Evolutionary conservation across 768 basidiomycete genomes (phyloP).

Genomic region (Peribolospora kevripleyi): DNA sequence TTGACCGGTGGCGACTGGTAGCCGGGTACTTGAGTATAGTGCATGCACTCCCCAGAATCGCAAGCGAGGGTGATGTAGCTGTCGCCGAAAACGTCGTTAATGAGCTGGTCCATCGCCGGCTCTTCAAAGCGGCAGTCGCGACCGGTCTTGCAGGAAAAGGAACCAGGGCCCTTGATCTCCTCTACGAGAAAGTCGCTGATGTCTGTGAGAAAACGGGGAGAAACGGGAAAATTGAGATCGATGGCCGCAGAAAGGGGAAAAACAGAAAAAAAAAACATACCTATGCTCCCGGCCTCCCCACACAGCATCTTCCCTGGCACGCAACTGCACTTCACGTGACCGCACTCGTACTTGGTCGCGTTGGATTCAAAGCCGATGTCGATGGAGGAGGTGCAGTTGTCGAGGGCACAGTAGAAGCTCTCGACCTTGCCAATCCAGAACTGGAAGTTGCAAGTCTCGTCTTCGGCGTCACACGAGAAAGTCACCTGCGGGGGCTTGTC

Average conservation of each 20-base stretch:
- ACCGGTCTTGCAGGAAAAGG: constrained; percentile 50
- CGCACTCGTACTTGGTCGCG: constrained; percentile 50
- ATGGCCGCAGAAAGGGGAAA: not conserved
- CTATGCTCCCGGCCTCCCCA: constrained; percentile 79
- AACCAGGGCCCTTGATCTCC: constrained; percentile 71
- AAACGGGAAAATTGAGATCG: not conserved
- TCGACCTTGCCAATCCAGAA: constrained; percentile 93
- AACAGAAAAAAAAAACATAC: constrained; percentile 26
- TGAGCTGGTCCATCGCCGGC: constrained; percentile 85
- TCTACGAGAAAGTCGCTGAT: constrained; percentile 80
- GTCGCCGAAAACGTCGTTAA: constrained; percentile 83
- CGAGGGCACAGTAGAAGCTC: constrained; percentile 80
- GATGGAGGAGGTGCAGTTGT: constrained; percentile 34
- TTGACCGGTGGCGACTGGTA: constrained; percentile 44
- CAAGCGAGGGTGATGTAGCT: constrained; percentile 66
- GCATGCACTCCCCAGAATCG: constrained; percentile 74
- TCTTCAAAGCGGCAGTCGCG: constrained; percentile 75
- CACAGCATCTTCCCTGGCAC: constrained; percentile 87
- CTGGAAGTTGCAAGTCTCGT: constrained; percentile 64
- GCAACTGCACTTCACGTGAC: constrained; percentile 67
- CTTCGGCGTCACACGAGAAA: constrained; percentile 53
- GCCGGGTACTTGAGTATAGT: constrained; percentile 84
- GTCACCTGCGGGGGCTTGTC: constrained; percentile 84
- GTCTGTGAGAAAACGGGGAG: constrained; percentile 27
- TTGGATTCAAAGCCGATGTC: constrained; percentile 39